Conservation (phyloP, 1,284 basidiomycete genomes). For the Ceratobasidium sp. region DNA sequence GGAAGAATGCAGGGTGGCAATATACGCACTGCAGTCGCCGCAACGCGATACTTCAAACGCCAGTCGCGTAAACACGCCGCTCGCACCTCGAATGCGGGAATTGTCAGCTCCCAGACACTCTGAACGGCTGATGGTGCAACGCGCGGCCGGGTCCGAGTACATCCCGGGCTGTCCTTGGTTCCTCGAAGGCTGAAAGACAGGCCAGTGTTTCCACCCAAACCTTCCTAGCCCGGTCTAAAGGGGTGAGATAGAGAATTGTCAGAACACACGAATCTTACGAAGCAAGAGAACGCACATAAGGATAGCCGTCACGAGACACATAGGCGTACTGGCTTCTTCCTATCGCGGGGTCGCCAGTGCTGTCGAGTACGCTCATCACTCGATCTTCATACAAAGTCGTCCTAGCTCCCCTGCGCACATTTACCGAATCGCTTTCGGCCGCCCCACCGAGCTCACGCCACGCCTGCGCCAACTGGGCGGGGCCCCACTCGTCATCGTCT, state of each 20-base stretch:
- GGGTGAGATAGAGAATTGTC: neutral
- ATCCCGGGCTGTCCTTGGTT: constrained; percentile 15
- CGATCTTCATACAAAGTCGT: constrained; percentile 15
- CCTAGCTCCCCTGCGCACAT: constrained; percentile 21
- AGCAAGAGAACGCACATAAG: constrained; percentile 32
- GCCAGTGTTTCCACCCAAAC: constrained; percentile 38
- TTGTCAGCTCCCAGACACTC: constrained; percentile 16
- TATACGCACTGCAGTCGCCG: constrained; percentile 33
- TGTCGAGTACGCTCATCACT: constrained; percentile 26
- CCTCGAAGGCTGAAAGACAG: constrained; percentile 24
- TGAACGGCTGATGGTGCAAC: constrained; percentile 31
- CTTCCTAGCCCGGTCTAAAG: constrained; percentile 28
- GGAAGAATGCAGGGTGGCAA: neutral
- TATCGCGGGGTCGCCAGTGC: constrained; percentile 35
- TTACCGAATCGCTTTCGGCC: constrained; percentile 34
- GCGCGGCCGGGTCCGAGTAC: constrained; percentile 33
- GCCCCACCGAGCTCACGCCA: constrained; percentile 58
- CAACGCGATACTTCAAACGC: constrained; percentile 34
- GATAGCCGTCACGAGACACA: constrained; percentile 36
- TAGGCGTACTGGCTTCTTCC: constrained; percentile 35
- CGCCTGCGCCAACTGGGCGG: constrained; percentile 52
- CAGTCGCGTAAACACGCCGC: constrained; percentile 9
- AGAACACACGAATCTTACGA: constrained; percentile 16
- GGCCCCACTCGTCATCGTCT: constrained; percentile 54
- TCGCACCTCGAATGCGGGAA: constrained; percentile 41